Evolutionary conservation across 75 land plant species (phyloP).

Genomic region (Sequoia sempervirens): DNA sequence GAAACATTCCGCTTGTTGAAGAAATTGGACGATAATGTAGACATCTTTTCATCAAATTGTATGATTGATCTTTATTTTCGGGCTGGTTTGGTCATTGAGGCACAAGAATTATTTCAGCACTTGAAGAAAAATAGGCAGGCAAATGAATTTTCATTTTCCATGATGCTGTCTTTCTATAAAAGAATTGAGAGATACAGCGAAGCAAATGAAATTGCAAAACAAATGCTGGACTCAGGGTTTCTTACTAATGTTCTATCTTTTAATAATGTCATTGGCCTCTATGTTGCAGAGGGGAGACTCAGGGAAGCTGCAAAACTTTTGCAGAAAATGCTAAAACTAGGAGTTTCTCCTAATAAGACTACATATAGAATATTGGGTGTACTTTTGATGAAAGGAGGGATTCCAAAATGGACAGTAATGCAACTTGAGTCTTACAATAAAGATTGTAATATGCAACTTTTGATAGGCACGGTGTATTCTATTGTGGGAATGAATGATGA

Average conservation of each 20-base stretch:
- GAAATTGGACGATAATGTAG: conserved; percentile 35
- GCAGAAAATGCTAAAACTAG: conserved; percentile 15
- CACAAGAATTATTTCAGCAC: conserved; percentile 33
- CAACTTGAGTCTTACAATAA: conserved; percentile 45
- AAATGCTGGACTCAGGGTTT: conserved; percentile 27
- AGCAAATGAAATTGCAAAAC: conserved; percentile 53
- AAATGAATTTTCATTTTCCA: conserved; percentile 65
- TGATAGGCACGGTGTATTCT: conserved; percentile 51
- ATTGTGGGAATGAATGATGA: conserved; percentile 52
- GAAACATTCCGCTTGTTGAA: conserved; percentile 33
- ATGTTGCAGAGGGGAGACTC: conserved; percentile 40
- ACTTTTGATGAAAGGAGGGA: conserved; percentile 50
- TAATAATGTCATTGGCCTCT: conserved; percentile 57
- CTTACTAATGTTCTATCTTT: conserved; percentile 48
- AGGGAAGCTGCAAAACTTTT: conserved; percentile 18
- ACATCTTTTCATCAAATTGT: conserved; percentile 56
- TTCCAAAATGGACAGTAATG: conserved; percentile 40
- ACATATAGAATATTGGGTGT: conserved; percentile 55
- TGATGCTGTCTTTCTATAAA: conserved; percentile 41
- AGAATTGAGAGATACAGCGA: conserved; percentile 57
- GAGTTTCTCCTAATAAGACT: conserved; percentile 13
- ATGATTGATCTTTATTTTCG: conserved; percentile 56
- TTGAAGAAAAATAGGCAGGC: conserved; percentile 32
- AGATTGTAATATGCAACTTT: conserved; percentile 31
- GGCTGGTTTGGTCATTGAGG: conserved; percentile 52